A percentile compares a stretch with the other conserved stretches of the same genome.
phyloP scores from a whole-genome alignment of 2,329 filamentous ascomycete species.

The Ambrosiella xylebori region DNA sequence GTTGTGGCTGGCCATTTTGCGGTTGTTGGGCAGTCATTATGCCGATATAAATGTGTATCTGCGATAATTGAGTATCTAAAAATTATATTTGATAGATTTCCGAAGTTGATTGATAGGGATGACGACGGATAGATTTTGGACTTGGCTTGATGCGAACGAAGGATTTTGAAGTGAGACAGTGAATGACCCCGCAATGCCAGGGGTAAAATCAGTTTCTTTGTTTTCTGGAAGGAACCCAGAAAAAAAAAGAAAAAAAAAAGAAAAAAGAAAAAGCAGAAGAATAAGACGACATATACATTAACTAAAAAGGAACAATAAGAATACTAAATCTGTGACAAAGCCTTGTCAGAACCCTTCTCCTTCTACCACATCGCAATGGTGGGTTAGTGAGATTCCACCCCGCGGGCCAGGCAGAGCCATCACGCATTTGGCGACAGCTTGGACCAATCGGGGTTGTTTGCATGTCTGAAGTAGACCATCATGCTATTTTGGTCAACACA shows the following conservation, averaged over 20 bases:
- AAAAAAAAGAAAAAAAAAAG: neutral
- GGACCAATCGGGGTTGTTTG: no score
- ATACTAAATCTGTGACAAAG: no score
- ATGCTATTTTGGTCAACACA: no score
- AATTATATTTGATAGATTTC: neutral
- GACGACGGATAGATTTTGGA: neutral
- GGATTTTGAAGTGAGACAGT: neutral
- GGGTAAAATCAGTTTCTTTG: neutral
- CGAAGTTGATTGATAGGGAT: neutral
- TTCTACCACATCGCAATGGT: no score
- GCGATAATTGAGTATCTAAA: neutral
- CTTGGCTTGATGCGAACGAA: neutral
- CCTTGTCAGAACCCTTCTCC: no score
- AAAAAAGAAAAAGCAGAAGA: neutral
- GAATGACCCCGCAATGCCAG: neutral
- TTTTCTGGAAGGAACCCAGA: neutral
- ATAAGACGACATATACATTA: neutral
- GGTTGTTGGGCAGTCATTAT: neutral
- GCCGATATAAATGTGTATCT: neutral
- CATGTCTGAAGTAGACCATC: no score
- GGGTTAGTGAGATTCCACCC: no score
- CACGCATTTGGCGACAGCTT: no score
- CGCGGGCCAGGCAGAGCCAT: no score
- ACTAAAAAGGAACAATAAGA: no score
- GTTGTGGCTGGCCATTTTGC: neutral